Evolutionary conservation across 225 moss, liverwort and hornwort genomes (phyloP).

Genomic region (Rhytidiadelphus loreus): DNA sequence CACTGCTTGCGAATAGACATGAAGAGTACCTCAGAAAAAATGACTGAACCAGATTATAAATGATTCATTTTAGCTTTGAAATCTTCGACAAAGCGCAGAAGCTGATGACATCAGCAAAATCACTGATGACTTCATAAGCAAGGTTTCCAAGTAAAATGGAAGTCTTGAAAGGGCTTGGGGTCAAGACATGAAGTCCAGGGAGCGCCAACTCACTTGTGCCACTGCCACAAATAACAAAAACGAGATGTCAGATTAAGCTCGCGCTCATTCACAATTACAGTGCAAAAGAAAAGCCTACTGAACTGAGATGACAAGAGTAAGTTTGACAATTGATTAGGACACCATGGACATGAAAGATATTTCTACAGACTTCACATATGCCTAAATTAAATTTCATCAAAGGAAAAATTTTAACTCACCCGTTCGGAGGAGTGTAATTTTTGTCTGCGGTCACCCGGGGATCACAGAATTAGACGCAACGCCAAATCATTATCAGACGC

Average conservation of each 20-base stretch:
- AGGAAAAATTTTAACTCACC: constrained; percentile 1
- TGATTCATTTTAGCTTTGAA: background rate
- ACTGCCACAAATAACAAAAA: constrained; percentile 10
- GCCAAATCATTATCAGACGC: background rate
- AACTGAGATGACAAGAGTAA: background rate
- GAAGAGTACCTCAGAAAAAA: background rate
- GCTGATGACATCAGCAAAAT: background rate
- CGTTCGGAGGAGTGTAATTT: constrained; percentile 3
- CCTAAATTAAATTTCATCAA: background rate
- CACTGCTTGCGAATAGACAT: background rate
- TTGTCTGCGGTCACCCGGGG: background rate
- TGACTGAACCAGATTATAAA: background rate
- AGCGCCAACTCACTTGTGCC: constrained; percentile 11
- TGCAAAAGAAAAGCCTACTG: background rate
- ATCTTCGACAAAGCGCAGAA: background rate
- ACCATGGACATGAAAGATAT: background rate
- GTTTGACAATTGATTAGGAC: background rate
- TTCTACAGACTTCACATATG: background rate
- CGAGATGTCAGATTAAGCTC: background rate
- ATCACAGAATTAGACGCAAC: background rate
- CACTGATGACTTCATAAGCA: background rate
- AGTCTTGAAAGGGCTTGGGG: background rate
- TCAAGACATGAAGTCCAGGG: background rate
- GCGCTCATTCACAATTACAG: background rate
- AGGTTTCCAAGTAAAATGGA: background rate